Percentiles rank a stretch among this genome's conserved stretches.
These are phyloP conservation scores for Eucalyptus rudis DNA, from an alignment of 345 rosid species.

Conservation along the genomic window DNA sequence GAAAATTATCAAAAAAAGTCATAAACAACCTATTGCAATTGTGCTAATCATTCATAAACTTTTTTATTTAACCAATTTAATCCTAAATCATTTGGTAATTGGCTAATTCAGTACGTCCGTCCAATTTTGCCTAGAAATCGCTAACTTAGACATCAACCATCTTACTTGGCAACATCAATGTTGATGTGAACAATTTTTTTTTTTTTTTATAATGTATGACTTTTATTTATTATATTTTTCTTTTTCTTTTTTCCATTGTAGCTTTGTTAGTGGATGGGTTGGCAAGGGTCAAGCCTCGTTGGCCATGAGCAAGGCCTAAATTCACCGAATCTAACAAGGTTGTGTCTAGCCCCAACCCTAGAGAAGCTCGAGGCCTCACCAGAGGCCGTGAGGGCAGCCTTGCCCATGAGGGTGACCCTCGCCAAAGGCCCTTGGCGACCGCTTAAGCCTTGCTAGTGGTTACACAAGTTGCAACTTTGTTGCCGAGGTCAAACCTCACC, in stretches of 20 bases:
- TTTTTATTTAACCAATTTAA: neutral
- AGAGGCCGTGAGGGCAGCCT: rapidly evolving
- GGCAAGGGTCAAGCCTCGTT: neutral
- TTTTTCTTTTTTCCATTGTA: no score
- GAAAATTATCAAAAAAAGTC: no score
- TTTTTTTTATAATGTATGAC: no score
- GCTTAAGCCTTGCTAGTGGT: rapidly evolving
- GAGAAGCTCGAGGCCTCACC: neutral
- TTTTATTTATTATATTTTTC: no score
- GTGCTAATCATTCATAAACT: no score
- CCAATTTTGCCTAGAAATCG: no score
- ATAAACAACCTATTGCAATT: neutral
- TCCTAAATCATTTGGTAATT: no score
- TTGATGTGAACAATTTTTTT: no score
- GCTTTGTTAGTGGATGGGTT: neutral
- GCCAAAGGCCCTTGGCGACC: neutral
- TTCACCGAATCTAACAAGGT: neutral
- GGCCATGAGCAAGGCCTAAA: neutral
- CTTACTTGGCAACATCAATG: no score
- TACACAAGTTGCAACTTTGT: no score
- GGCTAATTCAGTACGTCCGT: no score
- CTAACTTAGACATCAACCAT: no score
- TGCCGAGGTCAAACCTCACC: neutral
- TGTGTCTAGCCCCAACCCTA: neutral
- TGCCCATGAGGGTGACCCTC: neutral